A percentile compares a stretch with the other conserved stretches of the same genome.
phyloP scores from a whole-genome alignment of 2,329 filamentous ascomycete species.

The Bipolaris zeicola region DNA sequence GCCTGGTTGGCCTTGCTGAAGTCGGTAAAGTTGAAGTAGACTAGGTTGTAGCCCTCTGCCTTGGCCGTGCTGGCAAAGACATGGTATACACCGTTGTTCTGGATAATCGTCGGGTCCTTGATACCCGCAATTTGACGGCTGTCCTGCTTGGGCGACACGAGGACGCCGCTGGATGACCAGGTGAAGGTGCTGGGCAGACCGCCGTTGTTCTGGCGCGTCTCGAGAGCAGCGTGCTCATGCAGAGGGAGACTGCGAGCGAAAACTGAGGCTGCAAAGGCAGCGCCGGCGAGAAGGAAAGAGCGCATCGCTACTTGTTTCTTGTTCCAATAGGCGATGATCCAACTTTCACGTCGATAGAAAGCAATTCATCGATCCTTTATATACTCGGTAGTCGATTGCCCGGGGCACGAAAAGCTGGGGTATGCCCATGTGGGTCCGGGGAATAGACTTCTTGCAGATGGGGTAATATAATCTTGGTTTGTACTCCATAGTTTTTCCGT shows the following conservation, averaged over 20 bases:
- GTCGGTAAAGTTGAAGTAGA: constrained; percentile 51
- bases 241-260: constrained; percentile 13
- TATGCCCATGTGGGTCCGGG: background rate
- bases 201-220: constrained; percentile 3
- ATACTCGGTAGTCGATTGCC: background rate
- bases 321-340: background rate
- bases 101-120: constrained; percentile 46
- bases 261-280: constrained; percentile 16
- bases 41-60: constrained; percentile 46
- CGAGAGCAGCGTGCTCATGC: background rate
- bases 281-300: constrained; percentile 7
- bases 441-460: background rate
- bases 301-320: constrained; percentile 7
- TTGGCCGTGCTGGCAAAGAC: constrained; percentile 51
- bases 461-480: background rate
- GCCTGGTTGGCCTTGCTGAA: constrained; percentile 41
- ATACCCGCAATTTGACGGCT: constrained; percentile 34
- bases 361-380: background rate
- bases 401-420: background rate
- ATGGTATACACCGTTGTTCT: constrained; percentile 50
- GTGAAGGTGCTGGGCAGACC: constrained; percentile 34
- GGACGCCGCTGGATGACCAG: constrained; percentile 37
- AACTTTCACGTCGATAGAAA: background rate
- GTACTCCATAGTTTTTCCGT: background rate
- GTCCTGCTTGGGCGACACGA: constrained; percentile 40